These are phyloP conservation scores for Colletotrichum karsti DNA, from an alignment of 2,329 filamentous ascomycete species.

Conservation along the genomic window DNA sequence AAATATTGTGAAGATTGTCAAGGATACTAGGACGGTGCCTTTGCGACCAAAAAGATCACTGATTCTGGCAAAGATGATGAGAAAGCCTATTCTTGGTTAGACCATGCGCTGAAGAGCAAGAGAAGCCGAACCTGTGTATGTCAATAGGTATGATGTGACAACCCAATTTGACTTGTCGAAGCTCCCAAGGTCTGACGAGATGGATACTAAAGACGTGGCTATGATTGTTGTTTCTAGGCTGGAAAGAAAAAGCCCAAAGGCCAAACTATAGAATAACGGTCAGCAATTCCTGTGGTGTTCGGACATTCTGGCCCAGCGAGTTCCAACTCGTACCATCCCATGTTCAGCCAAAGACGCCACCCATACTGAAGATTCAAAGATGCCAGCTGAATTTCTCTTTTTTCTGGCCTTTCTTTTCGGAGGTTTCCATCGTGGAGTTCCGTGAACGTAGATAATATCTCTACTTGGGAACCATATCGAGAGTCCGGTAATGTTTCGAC, in stretches of 20 bases:
- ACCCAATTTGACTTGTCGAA: neutral
- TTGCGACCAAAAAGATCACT: slow-evolving; percentile 55
- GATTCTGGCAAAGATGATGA: slow-evolving; percentile 51
- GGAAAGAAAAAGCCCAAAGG: neutral
- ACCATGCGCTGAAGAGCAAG: no score
- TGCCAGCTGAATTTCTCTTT: neutral
- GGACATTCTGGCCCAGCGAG: neutral
- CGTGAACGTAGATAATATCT: neutral
- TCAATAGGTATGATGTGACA: neutral
- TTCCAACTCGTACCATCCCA: neutral
- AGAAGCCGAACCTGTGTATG: neutral
- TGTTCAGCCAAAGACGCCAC: neutral
- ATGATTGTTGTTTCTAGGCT: neutral
- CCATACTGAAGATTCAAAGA: neutral
- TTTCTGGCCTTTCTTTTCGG: neutral
- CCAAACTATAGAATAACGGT: neutral
- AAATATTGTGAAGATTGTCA: slow-evolving; percentile 48
- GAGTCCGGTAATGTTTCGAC: neutral
- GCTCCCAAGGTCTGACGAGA: neutral
- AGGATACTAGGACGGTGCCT: slow-evolving; percentile 40
- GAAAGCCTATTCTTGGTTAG: slow-evolving; percentile 39
- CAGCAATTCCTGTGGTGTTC: no score
- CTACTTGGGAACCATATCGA: no score
- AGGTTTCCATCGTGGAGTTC: neutral
- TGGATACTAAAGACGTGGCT: neutral